These are phyloP conservation scores for Arthrobotrys megalospora DNA, from an alignment of 2,329 filamentous ascomycete species.

Conservation along the genomic window DNA sequence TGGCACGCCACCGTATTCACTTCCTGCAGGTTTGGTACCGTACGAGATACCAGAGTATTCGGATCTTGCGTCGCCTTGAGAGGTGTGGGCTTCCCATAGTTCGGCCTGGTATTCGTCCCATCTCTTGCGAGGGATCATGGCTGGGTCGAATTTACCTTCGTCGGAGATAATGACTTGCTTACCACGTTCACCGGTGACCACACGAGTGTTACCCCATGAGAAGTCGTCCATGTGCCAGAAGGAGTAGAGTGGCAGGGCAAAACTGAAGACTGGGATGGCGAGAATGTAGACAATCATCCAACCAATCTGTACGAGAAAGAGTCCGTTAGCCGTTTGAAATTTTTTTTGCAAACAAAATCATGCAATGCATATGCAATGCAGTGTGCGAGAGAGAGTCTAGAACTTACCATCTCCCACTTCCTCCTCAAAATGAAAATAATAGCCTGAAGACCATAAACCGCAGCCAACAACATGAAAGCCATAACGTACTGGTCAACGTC, in stretches of 20 bases:
- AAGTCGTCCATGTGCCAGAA: slow-evolving; percentile 99
- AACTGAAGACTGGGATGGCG: slow-evolving; percentile 91
- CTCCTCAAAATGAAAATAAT: slow-evolving; percentile 96
- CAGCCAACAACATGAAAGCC: slow-evolving; percentile 89
- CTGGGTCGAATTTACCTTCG: slow-evolving; percentile 97
- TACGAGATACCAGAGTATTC: slow-evolving; percentile 96
- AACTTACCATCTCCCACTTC: slow-evolving; percentile 90
- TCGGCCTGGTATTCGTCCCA: slow-evolving; percentile 99
- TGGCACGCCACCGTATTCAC: slow-evolving; percentile 71
- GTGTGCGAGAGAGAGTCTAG: not conserved
- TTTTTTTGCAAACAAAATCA: not conserved
- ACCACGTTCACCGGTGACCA: slow-evolving; percentile 93
- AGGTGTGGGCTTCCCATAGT: slow-evolving; percentile 93
- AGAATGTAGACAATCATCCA: slow-evolving; percentile 98
- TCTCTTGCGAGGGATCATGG: slow-evolving; percentile 94
- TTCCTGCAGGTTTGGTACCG: slow-evolving; percentile 80
- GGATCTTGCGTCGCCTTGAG: slow-evolving; percentile 81
- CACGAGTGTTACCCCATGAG: slow-evolving; percentile 98
- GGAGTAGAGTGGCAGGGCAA: slow-evolving; percentile 89
- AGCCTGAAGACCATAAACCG: slow-evolving; percentile 97
- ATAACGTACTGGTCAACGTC: slow-evolving; percentile 71
- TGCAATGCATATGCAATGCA: not conserved
- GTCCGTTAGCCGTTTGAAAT: slow-evolving; percentile 4
- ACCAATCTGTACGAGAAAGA: slow-evolving; percentile 73
- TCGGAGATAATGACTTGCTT: slow-evolving; percentile 94